Base-by-base conservation (phyloP, 2,329 filamentous ascomycete species). In the Aspergillus proliferans region DNA sequence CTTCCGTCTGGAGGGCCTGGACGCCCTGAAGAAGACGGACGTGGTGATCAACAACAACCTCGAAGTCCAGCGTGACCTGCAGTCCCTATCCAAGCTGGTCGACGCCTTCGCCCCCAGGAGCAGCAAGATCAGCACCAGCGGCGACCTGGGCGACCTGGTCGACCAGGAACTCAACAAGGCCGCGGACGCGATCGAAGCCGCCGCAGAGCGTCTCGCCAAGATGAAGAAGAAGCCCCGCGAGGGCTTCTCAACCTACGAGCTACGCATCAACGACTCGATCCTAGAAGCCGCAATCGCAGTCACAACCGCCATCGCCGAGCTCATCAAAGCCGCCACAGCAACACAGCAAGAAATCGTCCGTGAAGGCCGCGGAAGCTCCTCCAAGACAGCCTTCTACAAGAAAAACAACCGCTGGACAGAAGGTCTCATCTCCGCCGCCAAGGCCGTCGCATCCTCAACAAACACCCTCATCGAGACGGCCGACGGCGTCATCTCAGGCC, bases 381-480 rank as follows among this genome's bases (percentile, higher is more conserved):
- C 89, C 41, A 82, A 85, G 50, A 94, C 91, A 2, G 90, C 91
- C 21, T 98, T 98, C 71, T 98, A 98, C 84, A 97, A 97, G 81
- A 97, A 97, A 78, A 96, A 98, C 80, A 98, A 97, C 74, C 83
- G 93, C 46, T 98, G 93, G 93, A 98, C 93, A 0, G 93, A 98
- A 66, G 93, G 93, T 43, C 83, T 98, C 52, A 96, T 98, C 66
- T 95, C 89, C 34, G 93, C 93, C 0, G 92, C 93, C 56, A 98
- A 98, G 74, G 93, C 93, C 1, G 93, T 98, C 15, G 93, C 93
- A 3, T 81, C 81, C 1, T 94, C 90, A 14, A 98, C 93, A 9
- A 97, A 96, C 73, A 93, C 86, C 39, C 82, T 98, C 58, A 98
- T 98, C 63, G 93, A 98, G 77, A 98, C 93, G 6, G 93, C 93